A percentile compares a stretch with the other conserved stretches of the same genome.
These are phyloP conservation scores for Nematocida major DNA, from an alignment of 371 early-diverging fungal species.

Conservation along the genomic window DNA sequence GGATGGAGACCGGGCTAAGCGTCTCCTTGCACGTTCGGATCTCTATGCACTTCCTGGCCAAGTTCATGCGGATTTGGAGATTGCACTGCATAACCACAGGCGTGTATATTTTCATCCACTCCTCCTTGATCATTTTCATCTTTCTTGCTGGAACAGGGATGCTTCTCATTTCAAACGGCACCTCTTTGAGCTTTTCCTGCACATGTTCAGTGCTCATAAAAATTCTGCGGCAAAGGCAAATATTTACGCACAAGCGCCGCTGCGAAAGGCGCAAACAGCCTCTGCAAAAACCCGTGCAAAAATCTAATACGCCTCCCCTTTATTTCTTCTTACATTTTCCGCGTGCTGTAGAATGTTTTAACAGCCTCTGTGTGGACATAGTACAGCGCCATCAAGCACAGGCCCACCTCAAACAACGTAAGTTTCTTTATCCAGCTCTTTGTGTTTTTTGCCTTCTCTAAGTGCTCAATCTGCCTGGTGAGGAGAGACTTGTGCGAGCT, in stretches of 20 bases:
- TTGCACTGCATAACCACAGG: slow-evolving; percentile 93
- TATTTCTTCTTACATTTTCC: slow-evolving; percentile 26
- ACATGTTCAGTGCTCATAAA: not conserved
- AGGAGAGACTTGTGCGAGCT: slow-evolving; percentile 21
- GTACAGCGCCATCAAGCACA: slow-evolving; percentile 39
- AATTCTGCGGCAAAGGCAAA: not conserved
- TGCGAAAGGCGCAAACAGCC: too few relatives aligned
- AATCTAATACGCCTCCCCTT: not conserved
- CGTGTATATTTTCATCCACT: slow-evolving; percentile 93
- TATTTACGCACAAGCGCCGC: not conserved
- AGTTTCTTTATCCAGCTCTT: slow-evolving; percentile 51
- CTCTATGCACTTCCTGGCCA: slow-evolving; percentile 78
- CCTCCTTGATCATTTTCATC: slow-evolving; percentile 77
- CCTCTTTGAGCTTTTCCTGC: slow-evolving; percentile 8
- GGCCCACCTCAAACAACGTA: slow-evolving; percentile 21
- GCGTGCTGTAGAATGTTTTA: slow-evolving; percentile 49
- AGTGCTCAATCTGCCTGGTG: slow-evolving; percentile 22
- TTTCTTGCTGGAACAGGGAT: slow-evolving; percentile 75
- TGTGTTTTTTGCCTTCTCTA: slow-evolving; percentile 28
- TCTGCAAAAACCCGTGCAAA: not conserved
- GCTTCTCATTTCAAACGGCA: slow-evolving; percentile 36
- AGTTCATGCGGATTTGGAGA: slow-evolving; percentile 88
- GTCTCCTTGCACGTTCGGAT: slow-evolving; percentile 68
- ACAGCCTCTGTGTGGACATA: slow-evolving; percentile 49
- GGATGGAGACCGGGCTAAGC: slow-evolving; percentile 71